These are phyloP conservation scores for Jackrogersella multiformis DNA, from an alignment of 495 filamentous ascomycete species.

Conservation along the genomic window DNA sequence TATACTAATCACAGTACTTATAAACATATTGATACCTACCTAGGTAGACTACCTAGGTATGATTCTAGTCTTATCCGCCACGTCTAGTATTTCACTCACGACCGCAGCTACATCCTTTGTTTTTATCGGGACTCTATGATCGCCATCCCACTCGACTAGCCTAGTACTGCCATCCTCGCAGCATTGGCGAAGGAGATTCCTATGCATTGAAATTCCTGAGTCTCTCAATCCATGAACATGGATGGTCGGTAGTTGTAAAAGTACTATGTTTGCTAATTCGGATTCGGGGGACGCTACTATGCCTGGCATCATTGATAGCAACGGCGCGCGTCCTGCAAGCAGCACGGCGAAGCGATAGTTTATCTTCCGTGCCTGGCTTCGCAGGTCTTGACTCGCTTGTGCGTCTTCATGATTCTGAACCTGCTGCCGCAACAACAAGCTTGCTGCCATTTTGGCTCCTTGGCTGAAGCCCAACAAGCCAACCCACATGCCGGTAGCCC, in stretches of 20 bases:
- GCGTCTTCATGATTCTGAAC: background rate
- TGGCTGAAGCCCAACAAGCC: background rate
- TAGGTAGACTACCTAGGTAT: too few relatives aligned
- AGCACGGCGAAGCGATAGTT: background rate
- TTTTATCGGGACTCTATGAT: background rate
- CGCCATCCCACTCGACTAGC: background rate
- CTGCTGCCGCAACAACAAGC: background rate
- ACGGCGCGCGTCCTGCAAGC: background rate
- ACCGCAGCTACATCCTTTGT: background rate
- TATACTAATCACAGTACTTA: too few relatives aligned
- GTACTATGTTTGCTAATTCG: too few relatives aligned
- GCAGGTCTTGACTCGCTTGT: too few relatives aligned
- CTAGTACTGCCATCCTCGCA: background rate
- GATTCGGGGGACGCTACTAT: too few relatives aligned
- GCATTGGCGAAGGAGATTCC: background rate
- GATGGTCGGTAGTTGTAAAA: too few relatives aligned
- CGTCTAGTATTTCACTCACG: background rate
- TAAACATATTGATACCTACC: too few relatives aligned
- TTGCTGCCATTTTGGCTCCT: background rate
- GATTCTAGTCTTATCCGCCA: background rate
- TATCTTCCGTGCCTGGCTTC: too few relatives aligned
- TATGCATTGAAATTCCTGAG: too few relatives aligned
- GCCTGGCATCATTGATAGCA: background rate
- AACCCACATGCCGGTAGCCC: too few relatives aligned
- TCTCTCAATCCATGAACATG: too few relatives aligned